Base-by-base conservation (phyloP, 2,329 filamentous ascomycete species). In the Microdochium paspali region DNA sequence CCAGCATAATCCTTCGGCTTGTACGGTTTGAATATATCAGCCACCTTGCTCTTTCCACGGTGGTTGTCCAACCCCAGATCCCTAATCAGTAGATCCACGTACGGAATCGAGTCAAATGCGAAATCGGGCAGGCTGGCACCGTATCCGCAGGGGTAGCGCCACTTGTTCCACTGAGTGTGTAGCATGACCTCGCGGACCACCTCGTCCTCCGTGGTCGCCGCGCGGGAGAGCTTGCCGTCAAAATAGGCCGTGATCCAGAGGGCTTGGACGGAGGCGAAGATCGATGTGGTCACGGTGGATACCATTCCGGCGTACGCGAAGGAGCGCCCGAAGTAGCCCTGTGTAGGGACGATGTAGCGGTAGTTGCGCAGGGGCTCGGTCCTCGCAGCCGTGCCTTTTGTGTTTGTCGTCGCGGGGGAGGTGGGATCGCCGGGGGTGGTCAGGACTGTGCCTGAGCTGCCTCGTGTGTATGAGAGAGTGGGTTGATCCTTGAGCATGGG, bases 181-280 rank as follows among this genome's bases (percentile, higher is more conserved):
- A 80, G 61, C 44, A 74, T 68, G 0, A 73, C 68, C 47, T 74
- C 68, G 12, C 62, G 58, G 1, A 70, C 54, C 10, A 67, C 56
- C 13, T 63, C 60, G 2, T 63, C 55, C 39, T 58, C 61, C 51
- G 48, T 49, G 3, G 56, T 44, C 0, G 60, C 54, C 4, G 3
- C 15, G 15, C 35, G 35, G 13, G 35, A 40, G 6, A 82, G 59
- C 20, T 66, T 60, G n/a, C 65, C 68, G 21, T 71, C 62, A 24
- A 85, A 68, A 53, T 77, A 84, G 0, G 79, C 79, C 0, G 73
- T 65, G 21, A 80, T 67, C 76, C 76, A 79, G 2, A 80, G 63
- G 2, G 70, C 73, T 46, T 74, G 69, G 2, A 70, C 54, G 46
- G 76, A 71, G 6, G 72, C 65, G 3, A 71, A 55, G 24, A 71